A percentile compares a stretch with the other conserved stretches of the same genome.
Conservation (phyloP, 2,329 filamentous ascomycete genomes). For the Fusarium hostae region DNA sequence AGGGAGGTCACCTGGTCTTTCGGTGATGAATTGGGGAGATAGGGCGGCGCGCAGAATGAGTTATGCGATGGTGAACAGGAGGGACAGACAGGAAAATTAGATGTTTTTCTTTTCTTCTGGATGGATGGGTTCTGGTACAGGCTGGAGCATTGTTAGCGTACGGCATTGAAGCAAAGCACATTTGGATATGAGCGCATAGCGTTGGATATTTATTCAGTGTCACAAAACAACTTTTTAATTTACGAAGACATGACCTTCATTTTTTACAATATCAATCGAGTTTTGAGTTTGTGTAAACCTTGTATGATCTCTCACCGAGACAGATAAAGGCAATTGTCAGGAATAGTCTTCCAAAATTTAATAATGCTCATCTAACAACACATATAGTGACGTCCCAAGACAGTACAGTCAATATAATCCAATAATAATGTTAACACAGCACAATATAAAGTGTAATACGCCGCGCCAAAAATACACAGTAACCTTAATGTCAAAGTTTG, state of each 20-base stretch:
- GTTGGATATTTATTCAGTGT: constrained; percentile 14
- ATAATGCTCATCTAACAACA: not conserved
- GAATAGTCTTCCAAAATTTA: too few species aligned
- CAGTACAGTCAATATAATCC: too few species aligned
- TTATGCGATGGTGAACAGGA: constrained; percentile 34
- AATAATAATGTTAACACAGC: too few species aligned
- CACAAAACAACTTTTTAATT: constrained; percentile 11
- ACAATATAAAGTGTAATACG: too few species aligned
- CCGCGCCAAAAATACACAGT: not conserved
- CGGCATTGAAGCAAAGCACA: constrained; percentile 5
- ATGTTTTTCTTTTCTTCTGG: not conserved
- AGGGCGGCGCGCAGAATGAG: constrained; percentile 36
- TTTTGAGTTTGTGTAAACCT: not conserved
- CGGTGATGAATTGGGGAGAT: constrained; percentile 39
- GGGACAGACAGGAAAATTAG: constrained; percentile 13
- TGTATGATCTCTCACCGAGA: not conserved
- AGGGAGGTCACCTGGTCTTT: constrained; percentile 35
- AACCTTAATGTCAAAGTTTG: not conserved
- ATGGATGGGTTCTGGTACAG: not conserved
- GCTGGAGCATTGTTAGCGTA: not conserved
- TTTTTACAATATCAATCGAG: not conserved
- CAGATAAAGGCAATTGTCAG: too few species aligned
- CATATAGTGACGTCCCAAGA: too few species aligned
- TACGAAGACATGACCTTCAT: constrained; percentile 17
- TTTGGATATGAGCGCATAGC: constrained; percentile 22